Evolutionary conservation across 345 rosid species (phyloP).

Genomic region (Boechera divaricarpa): DNA sequence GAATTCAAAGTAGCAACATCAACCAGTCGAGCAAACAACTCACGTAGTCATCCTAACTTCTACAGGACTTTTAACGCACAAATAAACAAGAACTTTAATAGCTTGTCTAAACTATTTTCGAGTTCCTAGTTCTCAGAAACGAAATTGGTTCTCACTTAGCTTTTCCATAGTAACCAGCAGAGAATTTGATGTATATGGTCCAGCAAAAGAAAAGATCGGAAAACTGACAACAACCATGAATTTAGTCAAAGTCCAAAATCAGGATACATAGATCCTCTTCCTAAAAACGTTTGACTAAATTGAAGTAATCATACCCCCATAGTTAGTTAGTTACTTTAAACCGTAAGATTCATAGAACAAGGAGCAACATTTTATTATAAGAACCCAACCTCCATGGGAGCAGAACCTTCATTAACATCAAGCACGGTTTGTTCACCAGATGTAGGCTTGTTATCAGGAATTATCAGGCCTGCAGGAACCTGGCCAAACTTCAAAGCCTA

Average conservation of each 20-base stretch:
- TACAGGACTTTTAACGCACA: background rate
- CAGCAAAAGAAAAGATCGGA: background rate
- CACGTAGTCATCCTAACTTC: background rate
- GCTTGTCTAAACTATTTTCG: conserved; percentile 6
- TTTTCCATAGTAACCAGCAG: background rate
- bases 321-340: conserved; percentile 1
- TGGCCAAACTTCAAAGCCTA: conserved; percentile 95
- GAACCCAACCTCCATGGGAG: conserved; percentile 61
- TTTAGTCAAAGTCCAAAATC: background rate
- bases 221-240: background rate
- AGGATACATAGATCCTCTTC: background rate
- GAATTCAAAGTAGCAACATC: conserved; percentile 12
- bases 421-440: conserved; percentile 43
- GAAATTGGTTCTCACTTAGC: background rate
- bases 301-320: conserved; percentile 1
- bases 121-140: background rate
- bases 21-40: background rate
- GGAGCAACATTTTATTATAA: background rate
- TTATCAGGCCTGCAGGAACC: conserved; percentile 81
- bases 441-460: conserved; percentile 57
- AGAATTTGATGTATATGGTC: background rate
- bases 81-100: background rate
- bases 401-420: conserved; percentile 57
- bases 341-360: background rate
- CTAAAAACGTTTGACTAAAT: background rate